Conservation (phyloP, 805 yeast species). For the Candida ipomoeae region DNA sequence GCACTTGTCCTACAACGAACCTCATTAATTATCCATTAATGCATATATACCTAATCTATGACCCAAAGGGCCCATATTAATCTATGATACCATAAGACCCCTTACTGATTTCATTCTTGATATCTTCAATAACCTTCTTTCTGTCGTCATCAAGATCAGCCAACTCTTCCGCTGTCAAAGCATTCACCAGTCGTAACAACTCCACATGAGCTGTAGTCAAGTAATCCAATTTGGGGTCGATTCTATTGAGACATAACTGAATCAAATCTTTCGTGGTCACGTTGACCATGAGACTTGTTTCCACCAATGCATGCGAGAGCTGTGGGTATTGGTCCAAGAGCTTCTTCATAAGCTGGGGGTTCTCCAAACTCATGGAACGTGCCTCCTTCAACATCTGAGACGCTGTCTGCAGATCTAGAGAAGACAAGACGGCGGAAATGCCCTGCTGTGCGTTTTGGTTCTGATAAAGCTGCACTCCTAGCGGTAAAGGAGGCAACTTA, state of each 20-base stretch:
- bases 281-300: conserved; percentile 45
- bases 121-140: conserved; percentile 14
- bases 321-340: conserved; percentile 74
- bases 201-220: conserved; percentile 32
- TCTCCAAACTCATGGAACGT: conserved; percentile 25
- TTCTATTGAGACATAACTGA: conserved; percentile 34
- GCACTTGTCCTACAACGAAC: too few species aligned
- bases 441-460: conserved; percentile 37
- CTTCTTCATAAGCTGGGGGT: conserved; percentile 55
- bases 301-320: conserved; percentile 76
- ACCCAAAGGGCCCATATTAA: background rate
- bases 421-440: conserved; percentile 40
- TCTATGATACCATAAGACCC: conserved; percentile 22
- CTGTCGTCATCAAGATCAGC: conserved; percentile 23
- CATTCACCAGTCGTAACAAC: conserved; percentile 27
- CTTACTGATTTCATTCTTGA: conserved; percentile 20
- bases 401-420: conserved; percentile 46
- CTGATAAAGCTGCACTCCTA: conserved; percentile 39
- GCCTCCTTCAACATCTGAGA: conserved; percentile 42
- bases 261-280: conserved; percentile 33
- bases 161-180: conserved; percentile 29
- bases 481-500: conserved; percentile 37
- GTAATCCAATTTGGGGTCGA: conserved; percentile 25
- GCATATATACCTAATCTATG: conserved; percentile 10
- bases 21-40: background rate